Base-by-base conservation (phyloP, 768 basidiomycete genomes). In the Termitomyces titanicus region DNA sequence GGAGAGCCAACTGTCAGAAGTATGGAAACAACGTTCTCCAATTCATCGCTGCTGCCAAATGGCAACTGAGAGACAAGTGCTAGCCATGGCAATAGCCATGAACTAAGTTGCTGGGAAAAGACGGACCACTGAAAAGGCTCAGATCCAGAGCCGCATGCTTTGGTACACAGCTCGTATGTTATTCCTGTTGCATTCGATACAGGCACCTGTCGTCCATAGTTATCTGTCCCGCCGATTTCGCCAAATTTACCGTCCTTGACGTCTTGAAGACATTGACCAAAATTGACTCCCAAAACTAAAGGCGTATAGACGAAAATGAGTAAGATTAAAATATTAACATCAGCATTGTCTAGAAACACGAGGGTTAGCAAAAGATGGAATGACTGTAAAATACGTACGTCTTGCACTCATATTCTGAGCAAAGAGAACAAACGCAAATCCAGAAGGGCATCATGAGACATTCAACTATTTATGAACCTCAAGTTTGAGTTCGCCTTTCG, bases 51-150 rank as follows among this genome's bases (percentile, higher is more conserved):
- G 25, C 72, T 68, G 11, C 77, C 78, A 35, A 77, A 81, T 1
- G 78, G 79, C 13, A 81, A 71, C 44, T 79, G 78, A 0, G 78
- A 77, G 13, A 80, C 64, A 7, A 80, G 56, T 1, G 79, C 76
- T 12, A 80, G 69, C 69, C 75, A 79, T 13, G 79, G 79, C 6
- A 80, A 54, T 1, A 80, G 66, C 79, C 79, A 80, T 0, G 75
- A 59, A 8, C 69, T 66, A 57, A 73, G 77, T 42, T 75, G 66
- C 45, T 74, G 74, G 6, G 68, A 70, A 57, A 74, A 74, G 10
- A 58, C 51, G 0, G 66, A 60, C 73, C 72, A 72, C 7, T 58
- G 25, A 54, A 71, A 70, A 10, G 64, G 55, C 50, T 66, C 65
- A n/a, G 61, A 47, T 12, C 51, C 66, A 4, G 51, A 11, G 1